A percentile compares a stretch with the other conserved stretches of the same genome.
These are phyloP conservation scores for Neonothopanus nambi DNA, from an alignment of 1,284 basidiomycete species.

Conservation along the genomic window DNA sequence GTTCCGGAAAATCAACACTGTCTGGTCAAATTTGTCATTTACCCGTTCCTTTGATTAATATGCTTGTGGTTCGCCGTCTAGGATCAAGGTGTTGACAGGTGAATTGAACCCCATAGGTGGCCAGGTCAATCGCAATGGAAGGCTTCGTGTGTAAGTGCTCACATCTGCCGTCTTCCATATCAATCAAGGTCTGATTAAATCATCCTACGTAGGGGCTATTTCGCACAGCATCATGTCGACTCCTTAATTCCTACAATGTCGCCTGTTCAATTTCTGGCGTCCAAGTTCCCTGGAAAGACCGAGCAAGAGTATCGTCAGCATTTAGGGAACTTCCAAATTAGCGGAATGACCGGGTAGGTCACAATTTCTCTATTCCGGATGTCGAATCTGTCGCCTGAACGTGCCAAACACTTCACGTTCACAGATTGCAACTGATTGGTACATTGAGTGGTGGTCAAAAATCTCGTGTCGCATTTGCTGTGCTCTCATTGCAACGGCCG, in stretches of 20 bases:
- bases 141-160: conserved; percentile 74
- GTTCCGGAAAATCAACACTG: conserved; percentile 81
- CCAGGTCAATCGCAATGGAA: conserved; percentile 87
- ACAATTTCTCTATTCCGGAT: conserved; percentile 4
- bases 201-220: conserved; percentile 68
- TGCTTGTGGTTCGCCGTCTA: conserved; percentile 29
- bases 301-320: conserved; percentile 97
- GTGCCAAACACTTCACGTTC: neutral
- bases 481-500: conserved; percentile 86
- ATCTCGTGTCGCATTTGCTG: conserved; percentile 92
- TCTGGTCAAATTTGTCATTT: conserved; percentile 31
- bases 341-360: conserved; percentile 85
- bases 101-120: conserved; percentile 82
- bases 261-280: conserved; percentile 91
- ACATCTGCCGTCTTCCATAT: neutral
- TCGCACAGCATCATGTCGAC: conserved; percentile 98
- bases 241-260: conserved; percentile 83
- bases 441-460: conserved; percentile 97
- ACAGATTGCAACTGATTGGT: conserved; percentile 74
- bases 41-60: conserved; percentile 10
- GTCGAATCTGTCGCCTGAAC: neutral
- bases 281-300: conserved; percentile 90
- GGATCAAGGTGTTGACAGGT: conserved; percentile 94
- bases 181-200: too few species aligned
- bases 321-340: conserved; percentile 98